A percentile compares a stretch with the other conserved stretches of the same genome.
Conservation (phyloP, 495 filamentous ascomycete genomes). For the Hyaloscypha bicolor region DNA sequence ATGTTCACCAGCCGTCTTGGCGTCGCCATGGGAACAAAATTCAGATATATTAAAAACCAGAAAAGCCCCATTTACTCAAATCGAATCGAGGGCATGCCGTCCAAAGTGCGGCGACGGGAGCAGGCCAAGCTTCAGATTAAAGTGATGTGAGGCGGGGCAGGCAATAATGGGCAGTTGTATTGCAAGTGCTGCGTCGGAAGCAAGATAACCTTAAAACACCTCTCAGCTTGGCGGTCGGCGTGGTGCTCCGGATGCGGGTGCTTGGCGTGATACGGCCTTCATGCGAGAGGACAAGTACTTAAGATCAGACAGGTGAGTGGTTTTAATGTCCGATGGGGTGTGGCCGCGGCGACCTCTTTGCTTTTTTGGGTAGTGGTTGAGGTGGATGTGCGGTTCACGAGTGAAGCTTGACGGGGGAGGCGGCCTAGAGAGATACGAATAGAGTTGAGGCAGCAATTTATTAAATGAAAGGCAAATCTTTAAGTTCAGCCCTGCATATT, state of each 20-base stretch:
- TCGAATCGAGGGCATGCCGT: not conserved
- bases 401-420: not conserved
- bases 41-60: not conserved
- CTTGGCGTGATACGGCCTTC: not conserved
- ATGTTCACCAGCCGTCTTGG: not conserved
- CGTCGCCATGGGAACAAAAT: not conserved
- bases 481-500: slow-evolving; percentile 8
- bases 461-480: not conserved
- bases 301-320: not conserved
- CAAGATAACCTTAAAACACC: slow-evolving; percentile 1
- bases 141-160: not conserved
- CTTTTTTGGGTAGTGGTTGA: not conserved
- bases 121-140: slow-evolving; percentile 2
- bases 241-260: not conserved
- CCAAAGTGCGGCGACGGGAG: not conserved
- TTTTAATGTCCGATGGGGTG: not conserved
- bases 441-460: slow-evolving; percentile 32
- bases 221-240: not conserved
- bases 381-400: not conserved
- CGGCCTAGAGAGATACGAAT: not conserved
- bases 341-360: not conserved
- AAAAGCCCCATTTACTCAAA: not conserved
- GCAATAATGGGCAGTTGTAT: not conserved
- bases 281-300: not conserved
- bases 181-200: not conserved